Conservation (phyloP, 116 monocot genomes). For the Posidonia oceanica region DNA sequence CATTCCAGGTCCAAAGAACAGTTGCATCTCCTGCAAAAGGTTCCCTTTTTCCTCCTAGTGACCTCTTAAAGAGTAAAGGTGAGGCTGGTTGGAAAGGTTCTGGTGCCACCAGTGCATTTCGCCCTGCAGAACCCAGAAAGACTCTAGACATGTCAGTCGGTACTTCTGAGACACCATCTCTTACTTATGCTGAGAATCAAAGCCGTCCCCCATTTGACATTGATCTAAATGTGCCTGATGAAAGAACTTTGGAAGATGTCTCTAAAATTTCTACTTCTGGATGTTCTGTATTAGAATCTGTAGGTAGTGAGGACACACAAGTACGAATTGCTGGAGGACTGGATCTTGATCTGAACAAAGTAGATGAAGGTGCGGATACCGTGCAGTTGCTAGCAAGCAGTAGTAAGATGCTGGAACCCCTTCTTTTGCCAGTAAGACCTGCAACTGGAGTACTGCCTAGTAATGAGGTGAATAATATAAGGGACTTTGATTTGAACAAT, state of each 20-base stretch:
- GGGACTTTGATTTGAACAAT: conserved; percentile 85
- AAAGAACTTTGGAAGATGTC: conserved; percentile 50
- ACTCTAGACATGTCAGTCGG: conserved; percentile 48
- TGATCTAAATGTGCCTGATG: conserved; percentile 84
- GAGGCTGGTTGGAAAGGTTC: conserved; percentile 93
- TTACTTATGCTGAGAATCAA: conserved; percentile 18
- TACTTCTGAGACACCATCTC: conserved; percentile 27
- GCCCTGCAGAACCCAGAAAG: conserved; percentile 90
- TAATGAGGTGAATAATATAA: conserved; percentile 29
- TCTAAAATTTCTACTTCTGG: conserved; percentile 32
- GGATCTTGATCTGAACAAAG: conserved; percentile 82
- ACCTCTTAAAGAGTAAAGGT: conserved; percentile 35
- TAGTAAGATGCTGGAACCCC: conserved; percentile 25
- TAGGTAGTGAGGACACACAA: conserved; percentile 4
- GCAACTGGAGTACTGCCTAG: conserved; percentile 5
- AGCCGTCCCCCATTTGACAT: conserved; percentile 51
- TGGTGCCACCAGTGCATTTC: conserved; percentile 93
- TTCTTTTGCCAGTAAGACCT: neutral
- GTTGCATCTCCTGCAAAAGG: conserved; percentile 93
- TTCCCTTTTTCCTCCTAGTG: conserved; percentile 75
- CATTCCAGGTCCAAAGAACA: conserved; percentile 39
- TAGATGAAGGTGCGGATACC: conserved; percentile 50
- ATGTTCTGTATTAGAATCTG: conserved; percentile 22
- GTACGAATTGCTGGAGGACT: conserved; percentile 35
- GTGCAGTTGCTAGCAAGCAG: conserved; percentile 24